Conservation (phyloP, 257 asterid species). For the Fraxinus quadrangulata region DNA sequence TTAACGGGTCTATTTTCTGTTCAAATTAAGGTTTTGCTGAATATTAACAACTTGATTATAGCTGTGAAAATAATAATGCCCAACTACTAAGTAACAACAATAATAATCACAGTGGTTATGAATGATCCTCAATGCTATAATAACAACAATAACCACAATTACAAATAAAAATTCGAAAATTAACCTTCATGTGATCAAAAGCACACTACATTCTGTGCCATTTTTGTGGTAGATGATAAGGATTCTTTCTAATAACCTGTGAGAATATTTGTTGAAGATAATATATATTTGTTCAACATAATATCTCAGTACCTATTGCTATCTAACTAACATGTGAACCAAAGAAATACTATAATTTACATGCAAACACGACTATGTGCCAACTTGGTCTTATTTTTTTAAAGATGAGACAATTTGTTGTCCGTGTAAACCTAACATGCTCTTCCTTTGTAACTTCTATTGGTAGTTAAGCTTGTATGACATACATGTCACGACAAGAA, state of each 20-base stretch:
- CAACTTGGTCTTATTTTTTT: neutral
- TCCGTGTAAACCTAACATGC: neutral
- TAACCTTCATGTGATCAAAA: neutral
- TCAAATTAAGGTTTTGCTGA: neutral
- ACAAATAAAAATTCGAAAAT: neutral
- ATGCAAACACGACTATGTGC: neutral
- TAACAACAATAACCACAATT: neutral
- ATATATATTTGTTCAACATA: neutral
- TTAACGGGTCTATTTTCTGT: slow-evolving; percentile 3
- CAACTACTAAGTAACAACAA: slow-evolving; percentile 1
- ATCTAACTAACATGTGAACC: neutral
- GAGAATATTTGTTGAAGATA: neutral
- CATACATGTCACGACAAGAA: neutral
- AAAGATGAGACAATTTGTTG: neutral
- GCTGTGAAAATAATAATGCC: neutral
- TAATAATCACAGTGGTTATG: neutral
- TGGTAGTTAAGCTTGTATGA: neutral
- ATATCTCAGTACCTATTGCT: neutral
- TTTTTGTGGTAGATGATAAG: neutral
- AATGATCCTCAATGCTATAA: too few relatives aligned
- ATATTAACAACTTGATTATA: neutral
- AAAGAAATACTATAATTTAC: neutral
- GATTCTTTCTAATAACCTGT: neutral
- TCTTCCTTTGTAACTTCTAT: neutral
- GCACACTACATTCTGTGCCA: neutral